Conservation (phyloP, 2,329 filamentous ascomycete genomes). For the Ceratocystiopsis brevicomis region DNA sequence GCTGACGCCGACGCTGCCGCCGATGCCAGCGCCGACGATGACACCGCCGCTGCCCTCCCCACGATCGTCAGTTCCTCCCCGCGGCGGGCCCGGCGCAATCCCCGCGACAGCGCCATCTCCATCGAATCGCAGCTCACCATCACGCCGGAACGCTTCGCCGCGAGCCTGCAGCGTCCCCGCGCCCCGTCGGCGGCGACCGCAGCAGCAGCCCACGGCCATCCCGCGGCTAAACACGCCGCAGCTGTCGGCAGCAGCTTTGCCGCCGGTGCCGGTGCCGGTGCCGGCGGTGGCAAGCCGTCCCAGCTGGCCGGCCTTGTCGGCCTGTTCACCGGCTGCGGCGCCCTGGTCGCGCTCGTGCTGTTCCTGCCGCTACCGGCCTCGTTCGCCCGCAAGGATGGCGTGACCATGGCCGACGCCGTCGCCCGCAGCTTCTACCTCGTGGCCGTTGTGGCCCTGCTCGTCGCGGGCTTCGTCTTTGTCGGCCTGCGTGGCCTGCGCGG, state of each 20-base stretch:
- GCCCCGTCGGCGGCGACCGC: slow-evolving; percentile 13
- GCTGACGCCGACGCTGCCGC: slow-evolving; percentile 22
- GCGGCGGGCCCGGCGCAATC: slow-evolving; percentile 13
- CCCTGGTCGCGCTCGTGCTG: slow-evolving; percentile 59
- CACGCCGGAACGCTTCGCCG: slow-evolving; percentile 40
- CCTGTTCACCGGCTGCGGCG: slow-evolving; percentile 80
- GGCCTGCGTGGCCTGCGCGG: slow-evolving; percentile 52
- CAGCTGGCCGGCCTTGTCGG: slow-evolving; percentile 75
- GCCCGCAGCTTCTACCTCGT: slow-evolving; percentile 79
- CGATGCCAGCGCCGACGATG: slow-evolving; percentile 41
- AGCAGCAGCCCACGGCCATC: background rate
- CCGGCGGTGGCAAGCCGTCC: slow-evolving; percentile 25
- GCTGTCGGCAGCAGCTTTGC: too few relatives aligned
- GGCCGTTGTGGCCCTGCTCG: slow-evolving; percentile 47
- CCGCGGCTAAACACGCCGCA: too few relatives aligned
- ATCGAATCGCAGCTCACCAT: slow-evolving; percentile 59
- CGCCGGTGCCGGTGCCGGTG: background rate
- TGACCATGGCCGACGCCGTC: slow-evolving; percentile 56
- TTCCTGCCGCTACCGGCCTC: slow-evolving; percentile 77
- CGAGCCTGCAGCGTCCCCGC: slow-evolving; percentile 5
- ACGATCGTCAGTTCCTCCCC: slow-evolving; percentile 16
- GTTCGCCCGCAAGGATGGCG: slow-evolving; percentile 52
- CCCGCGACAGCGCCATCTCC: slow-evolving; percentile 43
- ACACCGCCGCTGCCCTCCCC: slow-evolving; percentile 14
- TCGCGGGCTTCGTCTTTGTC: slow-evolving; percentile 59